Base-by-base conservation (phyloP, 2,329 filamentous ascomycete genomes). In the Lachnellula arida region DNA sequence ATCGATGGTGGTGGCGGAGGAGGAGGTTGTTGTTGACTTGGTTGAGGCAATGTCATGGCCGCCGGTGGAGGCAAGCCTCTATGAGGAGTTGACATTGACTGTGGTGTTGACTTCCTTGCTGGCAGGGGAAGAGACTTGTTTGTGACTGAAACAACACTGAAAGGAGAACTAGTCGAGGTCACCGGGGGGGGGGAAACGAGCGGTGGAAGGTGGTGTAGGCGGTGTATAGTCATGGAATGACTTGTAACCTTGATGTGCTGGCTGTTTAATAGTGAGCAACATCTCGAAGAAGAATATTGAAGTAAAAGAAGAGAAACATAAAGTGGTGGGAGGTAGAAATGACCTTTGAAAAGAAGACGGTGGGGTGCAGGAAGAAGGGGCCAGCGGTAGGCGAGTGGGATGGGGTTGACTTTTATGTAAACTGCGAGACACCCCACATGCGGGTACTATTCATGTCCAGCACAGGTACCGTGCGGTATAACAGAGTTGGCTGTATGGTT, bases 1-100 rank as follows among this genome's bases (percentile, higher is more conserved):
- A 60, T 50, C 58, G 66, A 61, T 51, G 67, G 65, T 12, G 28
- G 28, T 32, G 28, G 28, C 11, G 28, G 28, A 12, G 28, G 28
- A 4, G 9, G 28, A 37, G 55, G 58, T 28, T 61, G 65, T 39
- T 65, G 60, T 53, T 53, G 28, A 32, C 23, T 32, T 23, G 55
- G 56, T 62, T 73, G 73, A 59, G 82, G 76, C 63, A 86, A 73
- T 65, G 80, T 78, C 80, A 87, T 82, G 70, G 81, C 81, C 66
- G 82, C 81, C 73, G 86, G 85, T 55, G 82, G 81, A 70, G 87
- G 87, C 75, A 89, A 75, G 66, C 82, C 83, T 73, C 86, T 82
- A 72, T 86, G 85, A 72, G 84, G 80, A 68, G 80, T 81, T 68
- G 86, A 85, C 86, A 89, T 89, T 71, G 74, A 75, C 74, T 80